Evolutionary conservation across 257 asterid genomes (phyloP).

Genomic region (Lavandula angustifolia): DNA sequence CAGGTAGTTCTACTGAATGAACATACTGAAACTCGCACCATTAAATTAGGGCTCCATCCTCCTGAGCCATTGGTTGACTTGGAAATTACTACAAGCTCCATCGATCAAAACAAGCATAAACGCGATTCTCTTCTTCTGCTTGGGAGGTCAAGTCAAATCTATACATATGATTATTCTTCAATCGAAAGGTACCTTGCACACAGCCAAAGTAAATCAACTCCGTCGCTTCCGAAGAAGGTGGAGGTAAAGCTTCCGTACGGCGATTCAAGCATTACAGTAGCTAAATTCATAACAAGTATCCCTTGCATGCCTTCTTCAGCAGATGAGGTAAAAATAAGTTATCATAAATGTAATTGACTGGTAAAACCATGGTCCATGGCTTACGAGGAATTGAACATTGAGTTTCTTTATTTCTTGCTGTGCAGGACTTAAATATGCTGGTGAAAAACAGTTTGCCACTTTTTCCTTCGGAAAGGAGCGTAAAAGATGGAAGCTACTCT

Average conservation of each 20-base stretch:
- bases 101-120: constrained; percentile 52
- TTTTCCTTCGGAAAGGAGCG: constrained; percentile 62
- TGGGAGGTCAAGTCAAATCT: constrained; percentile 68
- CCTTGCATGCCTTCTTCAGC: constrained; percentile 50
- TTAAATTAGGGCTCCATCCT: constrained; percentile 70
- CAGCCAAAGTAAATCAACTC: constrained; percentile 68
- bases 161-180: constrained; percentile 59
- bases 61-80: constrained; percentile 63
- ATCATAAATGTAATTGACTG: constrained; percentile 7
- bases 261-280: constrained; percentile 71
- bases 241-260: constrained; percentile 71
- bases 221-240: constrained; percentile 76
- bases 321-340: constrained; percentile 54
- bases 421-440: constrained; percentile 59
- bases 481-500: constrained; percentile 60
- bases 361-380: constrained; percentile 8
- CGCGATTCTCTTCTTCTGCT: constrained; percentile 60
- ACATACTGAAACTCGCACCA: constrained; percentile 72
- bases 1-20: constrained; percentile 91
- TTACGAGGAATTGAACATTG: neutral
- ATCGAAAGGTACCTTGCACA: constrained; percentile 77
- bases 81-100: constrained; percentile 62
- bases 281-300: constrained; percentile 54
- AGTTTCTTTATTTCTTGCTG: constrained; percentile 16
- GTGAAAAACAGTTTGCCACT: constrained; percentile 55